Evolutionary conservation across 164 flowering plant genomes (phyloP), one percentile per base, ranked within the genome.

Genomic region (Platanus orientalis): DNA sequence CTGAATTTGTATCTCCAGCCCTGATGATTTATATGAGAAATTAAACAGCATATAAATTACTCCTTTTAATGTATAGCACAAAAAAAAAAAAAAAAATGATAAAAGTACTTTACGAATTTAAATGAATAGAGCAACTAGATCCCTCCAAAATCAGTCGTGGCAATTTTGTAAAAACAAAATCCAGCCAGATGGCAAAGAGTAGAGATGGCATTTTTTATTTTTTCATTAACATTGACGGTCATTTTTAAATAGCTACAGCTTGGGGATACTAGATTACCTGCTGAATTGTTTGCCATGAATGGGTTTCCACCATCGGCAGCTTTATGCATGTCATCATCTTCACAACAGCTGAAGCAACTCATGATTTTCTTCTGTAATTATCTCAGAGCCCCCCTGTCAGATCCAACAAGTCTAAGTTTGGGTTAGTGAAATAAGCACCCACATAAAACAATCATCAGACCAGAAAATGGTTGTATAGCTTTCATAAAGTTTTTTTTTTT

Each of bases 281-380:
- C 83, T 64, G 72, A 42, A 42, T 69, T 73, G 65, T 80, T 81
- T 23, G 68, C 71, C 59, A 58, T 55, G 63, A 72, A 76, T 29
- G 75, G 65, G 23, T 79, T 78, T 73, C 80, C 84, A 67, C 54
- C 54, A 7, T 84, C 87, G 49, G 81, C 55, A 54, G 82, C 56
- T 55, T 71, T 79, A 51, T 76, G 81, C 57, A 65, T 16, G 55
- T 80, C 85, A 76, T 84, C 89, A 20, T 81, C 88, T 30, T 40
- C 75, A 61, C 89, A 87, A 63, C 96, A 89, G 61, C 89, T 42
- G 56, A 87, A 89, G 78, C 96, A 87, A 58, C 91, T 75, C 93
- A 89, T 89, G 66, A 50, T 75, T 64, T 50, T 64, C 53, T 66
- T 40, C 61, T n/a, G n/a, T n/a, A n/a, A n/a, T n/a, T n/a, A n/a